phyloP scores from a whole-genome alignment of 106 monocot species.

The Platanthera guangdongensis region DNA sequence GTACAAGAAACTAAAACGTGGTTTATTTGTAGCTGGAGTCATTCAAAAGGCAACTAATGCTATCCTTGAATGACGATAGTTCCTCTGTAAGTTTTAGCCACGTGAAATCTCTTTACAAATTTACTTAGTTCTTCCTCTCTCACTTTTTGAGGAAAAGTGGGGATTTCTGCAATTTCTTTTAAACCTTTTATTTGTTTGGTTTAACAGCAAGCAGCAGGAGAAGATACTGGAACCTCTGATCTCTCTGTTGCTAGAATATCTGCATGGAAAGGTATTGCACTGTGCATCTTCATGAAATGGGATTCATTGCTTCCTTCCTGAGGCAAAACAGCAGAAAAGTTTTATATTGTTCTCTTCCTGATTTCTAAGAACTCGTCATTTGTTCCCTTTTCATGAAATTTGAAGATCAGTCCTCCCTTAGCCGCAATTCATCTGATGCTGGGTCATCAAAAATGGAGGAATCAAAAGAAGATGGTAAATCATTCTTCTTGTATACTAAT shows the following conservation, averaged over 20 bases:
- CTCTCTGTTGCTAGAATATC: conserved; percentile 26
- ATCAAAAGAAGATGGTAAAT: conserved; percentile 27
- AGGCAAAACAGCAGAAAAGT: not conserved
- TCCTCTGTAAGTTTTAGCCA: conserved; percentile 40
- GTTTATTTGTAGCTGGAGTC: conserved; percentile 51
- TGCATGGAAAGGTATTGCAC: conserved; percentile 32
- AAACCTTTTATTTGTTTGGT: not conserved
- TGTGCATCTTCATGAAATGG: conserved; percentile 3
- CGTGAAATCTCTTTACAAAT: not conserved
- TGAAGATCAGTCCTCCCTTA: conserved; percentile 35
- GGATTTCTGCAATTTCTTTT: not conserved
- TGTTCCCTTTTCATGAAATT: not conserved
- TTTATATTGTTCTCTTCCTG: conserved; percentile 5
- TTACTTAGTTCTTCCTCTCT: not conserved
- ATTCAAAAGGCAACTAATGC: conserved; percentile 86
- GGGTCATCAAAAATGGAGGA: conserved; percentile 18
- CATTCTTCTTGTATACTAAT: not conserved
- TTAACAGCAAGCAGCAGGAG: conserved; percentile 38
- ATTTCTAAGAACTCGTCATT: not conserved
- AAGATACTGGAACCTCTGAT: conserved; percentile 43
- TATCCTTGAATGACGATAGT: conserved; percentile 71
- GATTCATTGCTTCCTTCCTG: not conserved
- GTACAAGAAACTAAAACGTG: not conserved
- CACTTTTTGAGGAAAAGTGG: not conserved
- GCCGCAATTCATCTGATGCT: conserved; percentile 18